Evolutionary conservation across 2,329 filamentous ascomycete species (phyloP), one percentile per base, ranked within the genome.

Genomic region (Colletotrichum euphorbiae): DNA sequence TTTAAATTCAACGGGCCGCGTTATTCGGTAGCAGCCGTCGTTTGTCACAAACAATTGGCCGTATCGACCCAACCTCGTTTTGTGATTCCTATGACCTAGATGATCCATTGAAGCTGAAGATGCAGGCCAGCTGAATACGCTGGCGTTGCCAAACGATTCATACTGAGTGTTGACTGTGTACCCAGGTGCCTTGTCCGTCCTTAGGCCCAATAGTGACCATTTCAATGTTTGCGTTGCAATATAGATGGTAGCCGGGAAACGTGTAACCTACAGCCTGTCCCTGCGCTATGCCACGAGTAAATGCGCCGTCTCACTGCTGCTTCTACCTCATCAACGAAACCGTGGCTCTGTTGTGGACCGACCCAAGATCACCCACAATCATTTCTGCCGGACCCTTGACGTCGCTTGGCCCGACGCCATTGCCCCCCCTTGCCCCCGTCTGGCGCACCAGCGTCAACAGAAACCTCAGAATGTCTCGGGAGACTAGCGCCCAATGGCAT

Each of bases 271-370:
- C n/a, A 50, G 28, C 33, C 33, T 33, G 52, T 11, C 42, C 24
- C 36, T 55, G 42, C 48, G 9, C 15, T 45, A 59, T 60, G 54
- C 66, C 66, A 66, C 54, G 66, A 69, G 61, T 65, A 31, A 43
- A 21, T 50, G 28, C 42, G 17, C 42, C 48, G 42, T 66, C 21
- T 60, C 46, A 66, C 48, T 55, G 38, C 24, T 55, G 55, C 43
- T 21, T 40, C 6, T 21, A 59, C 36, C 33, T 12, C 40, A 12
- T 45, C 13, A 13, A 24, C 45, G 19, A 28, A 17, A 21, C 28
- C 31, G n/a, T 38, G 33, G 31, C 11, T 38, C 52, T 57, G 36
- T 12, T 7, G 60, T 65, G 33, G 24, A n/a, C 38, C 19, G 15
- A 28, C 61, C 36, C 24, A 42, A 17, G 6, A 50, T 21, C 8